Evolutionary conservation across 768 basidiomycete genomes (phyloP).

Genomic region (Macrocybe gigantea): DNA sequence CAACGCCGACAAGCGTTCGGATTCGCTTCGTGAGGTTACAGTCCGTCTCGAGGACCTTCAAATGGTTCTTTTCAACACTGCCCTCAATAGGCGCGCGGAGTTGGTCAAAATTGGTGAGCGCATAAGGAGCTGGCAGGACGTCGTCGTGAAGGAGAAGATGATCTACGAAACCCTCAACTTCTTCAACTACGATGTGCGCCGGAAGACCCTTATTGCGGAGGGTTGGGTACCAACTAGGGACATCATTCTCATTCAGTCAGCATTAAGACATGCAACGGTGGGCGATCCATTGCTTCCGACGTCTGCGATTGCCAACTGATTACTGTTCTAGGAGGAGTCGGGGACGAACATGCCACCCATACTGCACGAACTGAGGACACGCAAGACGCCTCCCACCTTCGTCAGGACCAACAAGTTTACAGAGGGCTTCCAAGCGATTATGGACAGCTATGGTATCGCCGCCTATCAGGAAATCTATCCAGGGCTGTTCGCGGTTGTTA

Average conservation of each 20-base stretch:
- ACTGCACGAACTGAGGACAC: slow-evolving; percentile 82
- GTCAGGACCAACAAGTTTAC: slow-evolving; percentile 95
- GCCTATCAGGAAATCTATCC: slow-evolving; percentile 97
- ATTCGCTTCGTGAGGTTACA: slow-evolving; percentile 85
- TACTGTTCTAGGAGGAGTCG: slow-evolving; percentile 66
- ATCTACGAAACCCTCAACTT: slow-evolving; percentile 95
- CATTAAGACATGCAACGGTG: slow-evolving; percentile 81
- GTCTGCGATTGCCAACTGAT: not conserved
- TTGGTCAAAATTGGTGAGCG: slow-evolving; percentile 80
- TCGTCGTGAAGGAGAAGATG: slow-evolving; percentile 91
- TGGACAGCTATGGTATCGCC: slow-evolving; percentile 95
- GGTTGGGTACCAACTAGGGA: slow-evolving; percentile 97
- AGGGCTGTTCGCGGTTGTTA: slow-evolving; percentile 84
- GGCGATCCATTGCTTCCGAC: slow-evolving; percentile 22
- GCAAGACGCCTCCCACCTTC: slow-evolving; percentile 93
- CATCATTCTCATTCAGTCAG: slow-evolving; percentile 78
- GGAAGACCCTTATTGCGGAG: slow-evolving; percentile 94
- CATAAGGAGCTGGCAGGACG: slow-evolving; percentile 87
- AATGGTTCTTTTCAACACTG: slow-evolving; percentile 85
- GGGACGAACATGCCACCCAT: slow-evolving; percentile 92
- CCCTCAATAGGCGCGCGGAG: slow-evolving; percentile 74
- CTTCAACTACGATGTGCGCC: slow-evolving; percentile 89
- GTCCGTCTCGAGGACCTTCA: slow-evolving; percentile 88
- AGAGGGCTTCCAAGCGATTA: slow-evolving; percentile 94
- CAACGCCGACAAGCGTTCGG: slow-evolving; percentile 87